Base-by-base conservation (phyloP, 2,329 filamentous ascomycete genomes). In the Rhynchosporium graminicola region DNA sequence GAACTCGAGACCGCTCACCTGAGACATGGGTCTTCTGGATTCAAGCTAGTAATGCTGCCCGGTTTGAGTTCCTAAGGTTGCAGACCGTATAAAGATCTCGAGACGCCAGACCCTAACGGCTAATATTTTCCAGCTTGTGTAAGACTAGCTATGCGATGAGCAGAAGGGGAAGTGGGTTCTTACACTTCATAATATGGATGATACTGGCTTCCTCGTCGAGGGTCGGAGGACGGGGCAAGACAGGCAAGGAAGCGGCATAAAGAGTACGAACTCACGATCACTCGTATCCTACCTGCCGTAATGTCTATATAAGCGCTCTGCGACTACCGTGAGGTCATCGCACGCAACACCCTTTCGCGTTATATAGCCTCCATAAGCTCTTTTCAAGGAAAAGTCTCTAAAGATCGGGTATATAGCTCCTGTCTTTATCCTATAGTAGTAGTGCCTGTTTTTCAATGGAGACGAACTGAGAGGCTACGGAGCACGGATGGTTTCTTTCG, bases 171-270 rank as follows among this genome's bases (percentile, higher is more conserved):
- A 57, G 60, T 79, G 76, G 77, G 20, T 74, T n/a, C 66, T 78
- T 40, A 65, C 78, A 52, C 69, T 79, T 28, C 76, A 79, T 46
- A 77, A 74, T 62, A 74, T 73, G 46, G 76, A 78, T 65, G 68
- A 77, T 65, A 9, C 54, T 43, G 60, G 63, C 61, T 69, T 71
- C 47, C 64, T 73, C 51, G 12, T 45, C 43, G 46, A 68, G 38
- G 46, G 46, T 61, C 61, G 1, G 62, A 63, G 10, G 29, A 68
- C 50, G 10, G 63, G 26, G n/a, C 38, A 61, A 51, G 54, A 65
- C 57, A 29, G 46, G 60, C 61, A 65, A 65, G 60, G 45, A 48
- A 63, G 45, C 36, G 40, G 57, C 64, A 59, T 43, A 59, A 55
- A 59, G 15, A 57, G 58, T 33, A n/a, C 40, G 33, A 63, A 50